Evolutionary conservation across 2,329 filamentous ascomycete species (phyloP), one percentile per base, ranked within the genome.

Genomic region (Fusarium falciforme): DNA sequence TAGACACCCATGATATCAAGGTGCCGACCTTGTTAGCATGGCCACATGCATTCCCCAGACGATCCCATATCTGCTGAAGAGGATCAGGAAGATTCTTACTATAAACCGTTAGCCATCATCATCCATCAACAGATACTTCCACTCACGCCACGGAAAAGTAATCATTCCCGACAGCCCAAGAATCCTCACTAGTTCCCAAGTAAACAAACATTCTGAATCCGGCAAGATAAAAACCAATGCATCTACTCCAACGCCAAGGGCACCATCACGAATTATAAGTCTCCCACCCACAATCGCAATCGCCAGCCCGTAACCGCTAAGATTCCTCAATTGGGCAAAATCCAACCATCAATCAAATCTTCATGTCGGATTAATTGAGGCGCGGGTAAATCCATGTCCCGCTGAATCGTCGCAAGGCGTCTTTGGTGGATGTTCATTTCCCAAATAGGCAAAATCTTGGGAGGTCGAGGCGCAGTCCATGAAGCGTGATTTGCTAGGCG

Each of bases 141-240:
- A 52, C 47, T 52, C 47, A 71, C 69, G 66, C 35, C 14, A 64
- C 8, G 6, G 66, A 71, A 29, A 69, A 71, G 66, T 49, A 33
- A 47, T 69, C 69, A 25, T 71, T 71, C 8, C 69, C 66, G 29
- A 69, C 52, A 17, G 59, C 69, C 69, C 69, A 71, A 25, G 69
- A 66, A 33, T 69, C 58, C 12, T 54, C 31, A 12, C 25, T 61
- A 16, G 63, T 44, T 17, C 69, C 69, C 29, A 71, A 69, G 31
- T 55, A 71, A 36, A 69, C 6, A 61, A 71, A 66, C 67, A 69
- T 68, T 40, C 42, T 61, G 58, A 61, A 60, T 31, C 10, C 1
- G 27, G 27, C 10, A 52, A 52, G 27, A 52, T 31, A 12, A 52
- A 31, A n/a, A 7, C 4, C 36, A 29, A 40, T 42, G 36, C 36